Evolutionary conservation across 2,329 filamentous ascomycete species (phyloP).

Genomic region (Fusarium armeniacum): DNA sequence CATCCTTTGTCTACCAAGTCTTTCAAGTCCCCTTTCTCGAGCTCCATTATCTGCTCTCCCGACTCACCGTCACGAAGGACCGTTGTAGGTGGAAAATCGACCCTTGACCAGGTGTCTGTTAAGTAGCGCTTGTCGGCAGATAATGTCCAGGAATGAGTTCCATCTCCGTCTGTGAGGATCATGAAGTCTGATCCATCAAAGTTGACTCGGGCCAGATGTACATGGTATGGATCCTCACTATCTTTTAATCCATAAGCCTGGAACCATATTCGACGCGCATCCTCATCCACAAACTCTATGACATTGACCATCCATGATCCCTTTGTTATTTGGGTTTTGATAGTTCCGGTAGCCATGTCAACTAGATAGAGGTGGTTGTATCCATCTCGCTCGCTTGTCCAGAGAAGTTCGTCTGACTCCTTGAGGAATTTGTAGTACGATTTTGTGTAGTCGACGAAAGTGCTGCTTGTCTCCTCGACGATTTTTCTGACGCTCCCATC

Average conservation of each 20-base stretch:
- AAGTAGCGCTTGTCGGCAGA: constrained; percentile 44
- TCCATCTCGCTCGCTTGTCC: constrained; percentile 51
- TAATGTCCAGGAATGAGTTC: constrained; percentile 47
- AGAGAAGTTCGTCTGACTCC: constrained; percentile 45
- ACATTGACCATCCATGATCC: constrained; percentile 48
- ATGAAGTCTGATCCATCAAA: constrained; percentile 49
- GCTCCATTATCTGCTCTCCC: constrained; percentile 33
- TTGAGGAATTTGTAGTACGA: constrained; percentile 22
- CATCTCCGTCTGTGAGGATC: constrained; percentile 48
- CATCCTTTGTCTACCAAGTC: constrained; percentile 29
- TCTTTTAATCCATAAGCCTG: constrained; percentile 38
- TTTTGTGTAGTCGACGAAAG: constrained; percentile 49
- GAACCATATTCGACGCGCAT: constrained; percentile 41
- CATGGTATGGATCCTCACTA: constrained; percentile 49
- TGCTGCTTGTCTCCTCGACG: constrained; percentile 47
- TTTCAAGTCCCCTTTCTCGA: constrained; percentile 28
- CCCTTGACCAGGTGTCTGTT: constrained; percentile 48
- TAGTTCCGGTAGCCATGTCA: constrained; percentile 25
- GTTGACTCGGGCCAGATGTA: constrained; percentile 44
- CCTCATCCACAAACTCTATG: constrained; percentile 44
- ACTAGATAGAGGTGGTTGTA: constrained; percentile 51
- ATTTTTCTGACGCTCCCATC: constrained; percentile 40
- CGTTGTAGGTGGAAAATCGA: constrained; percentile 42
- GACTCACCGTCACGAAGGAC: constrained; percentile 40
- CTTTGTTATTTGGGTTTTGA: constrained; percentile 47